phyloP scores from a whole-genome alignment of 345 rosid species.

The Rhizophora mangle region DNA sequence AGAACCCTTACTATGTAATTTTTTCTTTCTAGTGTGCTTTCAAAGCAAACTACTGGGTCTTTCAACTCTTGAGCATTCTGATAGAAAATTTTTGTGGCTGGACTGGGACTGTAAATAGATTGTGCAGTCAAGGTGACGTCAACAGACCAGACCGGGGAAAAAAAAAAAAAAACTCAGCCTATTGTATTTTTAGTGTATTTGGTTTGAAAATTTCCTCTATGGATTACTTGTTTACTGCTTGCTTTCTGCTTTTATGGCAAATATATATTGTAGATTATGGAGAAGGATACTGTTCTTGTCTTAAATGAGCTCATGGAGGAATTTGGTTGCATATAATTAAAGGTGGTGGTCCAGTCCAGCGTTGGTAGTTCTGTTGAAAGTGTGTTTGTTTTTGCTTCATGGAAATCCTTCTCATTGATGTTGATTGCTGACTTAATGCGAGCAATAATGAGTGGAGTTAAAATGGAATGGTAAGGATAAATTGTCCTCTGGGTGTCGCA shows the following conservation, averaged over 20 bases:
- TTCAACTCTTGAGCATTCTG: constrained; percentile 22
- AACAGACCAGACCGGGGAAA: constrained; percentile 4
- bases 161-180: constrained; percentile 4
- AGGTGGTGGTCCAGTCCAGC: too few relatives aligned
- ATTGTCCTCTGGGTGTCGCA: too few relatives aligned
- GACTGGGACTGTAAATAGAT: constrained; percentile 43
- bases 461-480: too few relatives aligned
- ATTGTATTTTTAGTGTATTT: constrained; percentile 4
- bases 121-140: constrained; percentile 28
- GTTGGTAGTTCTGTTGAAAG: too few relatives aligned
- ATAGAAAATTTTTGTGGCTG: constrained; percentile 34
- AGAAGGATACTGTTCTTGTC: too few relatives aligned
- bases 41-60: constrained; percentile 20
- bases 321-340: too few relatives aligned
- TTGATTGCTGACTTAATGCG: too few relatives aligned
- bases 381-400: too few relatives aligned
- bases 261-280: too few relatives aligned
- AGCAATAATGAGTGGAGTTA: too few relatives aligned
- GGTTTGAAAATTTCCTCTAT: constrained; percentile 3
- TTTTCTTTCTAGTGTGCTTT: constrained; percentile 11
- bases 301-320: too few relatives aligned
- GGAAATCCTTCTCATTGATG: too few relatives aligned
- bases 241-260: not conserved
- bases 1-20: constrained; percentile 16
- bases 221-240: not conserved